These are phyloP conservation scores for Kwoniella pini DNA, from an alignment of 768 basidiomycete genomes.

Conservation along the genomic window DNA sequence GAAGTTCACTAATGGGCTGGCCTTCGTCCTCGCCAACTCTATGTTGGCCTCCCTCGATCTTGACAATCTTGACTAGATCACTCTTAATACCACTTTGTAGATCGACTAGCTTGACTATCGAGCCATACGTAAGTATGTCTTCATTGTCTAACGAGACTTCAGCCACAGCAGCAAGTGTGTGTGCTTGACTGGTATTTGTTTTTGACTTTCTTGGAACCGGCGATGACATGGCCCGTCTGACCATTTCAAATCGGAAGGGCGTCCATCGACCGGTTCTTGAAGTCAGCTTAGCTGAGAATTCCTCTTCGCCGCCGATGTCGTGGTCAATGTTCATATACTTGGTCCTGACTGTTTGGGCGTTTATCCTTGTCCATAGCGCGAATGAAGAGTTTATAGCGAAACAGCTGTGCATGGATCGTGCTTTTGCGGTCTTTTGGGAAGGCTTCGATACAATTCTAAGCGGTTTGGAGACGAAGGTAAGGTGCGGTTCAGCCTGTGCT, in stretches of 20 bases:
- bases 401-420: constrained; percentile 82
- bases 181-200: background rate
- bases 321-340: constrained; percentile 96
- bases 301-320: constrained; percentile 60
- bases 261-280: constrained; percentile 89
- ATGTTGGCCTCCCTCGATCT: constrained; percentile 86
- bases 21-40: constrained; percentile 66
- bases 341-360: constrained; percentile 92
- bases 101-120: constrained; percentile 81
- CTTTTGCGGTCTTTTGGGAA: constrained; percentile 86
- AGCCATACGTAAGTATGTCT: constrained; percentile 72
- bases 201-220: background rate
- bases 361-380: constrained; percentile 92
- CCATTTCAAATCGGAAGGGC: constrained; percentile 88
- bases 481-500: constrained; percentile 57
- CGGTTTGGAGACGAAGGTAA: constrained; percentile 84
- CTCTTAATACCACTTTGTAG: constrained; percentile 81
- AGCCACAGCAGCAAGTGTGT: too few relatives aligned
- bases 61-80: constrained; percentile 81
- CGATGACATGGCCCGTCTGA: constrained; percentile 62
- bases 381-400: constrained; percentile 86
- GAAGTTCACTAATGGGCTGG: constrained; percentile 93
- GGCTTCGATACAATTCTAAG: constrained; percentile 96
- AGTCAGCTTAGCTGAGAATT: constrained; percentile 58
- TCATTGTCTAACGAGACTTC: constrained; percentile 8